These are phyloP conservation scores for Sisymbrium altissimum DNA, from an alignment of 345 rosid species.

Conservation along the genomic window DNA sequence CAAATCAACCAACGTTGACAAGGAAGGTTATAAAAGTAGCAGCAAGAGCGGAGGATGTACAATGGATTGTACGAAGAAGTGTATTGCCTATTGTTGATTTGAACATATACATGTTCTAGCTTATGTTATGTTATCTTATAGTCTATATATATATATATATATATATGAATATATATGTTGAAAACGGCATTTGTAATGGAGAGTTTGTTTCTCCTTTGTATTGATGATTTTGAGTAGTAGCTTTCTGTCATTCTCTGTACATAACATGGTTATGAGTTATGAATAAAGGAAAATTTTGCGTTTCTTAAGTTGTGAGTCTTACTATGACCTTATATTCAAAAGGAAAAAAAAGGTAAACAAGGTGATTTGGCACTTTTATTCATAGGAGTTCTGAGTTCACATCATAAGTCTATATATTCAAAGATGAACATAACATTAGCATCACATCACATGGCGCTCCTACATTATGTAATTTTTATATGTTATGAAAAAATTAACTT, in stretches of 20 bases:
- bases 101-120: neutral
- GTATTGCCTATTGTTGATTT: conserved; percentile 9
- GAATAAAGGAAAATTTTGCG: neutral
- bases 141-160: neutral
- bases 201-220: conserved; percentile 6
- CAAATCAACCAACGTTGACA: conserved; percentile 22
- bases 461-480: too few species aligned
- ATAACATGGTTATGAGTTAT: neutral
- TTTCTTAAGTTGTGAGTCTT: neutral
- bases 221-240: neutral
- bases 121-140: neutral
- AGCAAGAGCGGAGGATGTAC: conserved; percentile 28
- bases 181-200: neutral
- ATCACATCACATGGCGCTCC: too few species aligned
- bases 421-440: too few species aligned
- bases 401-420: too few species aligned
- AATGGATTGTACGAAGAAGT: conserved; percentile 24
- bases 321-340: too few species aligned
- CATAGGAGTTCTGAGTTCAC: too few species aligned
- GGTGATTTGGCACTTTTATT: too few species aligned
- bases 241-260: conserved; percentile 13
- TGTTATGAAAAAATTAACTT: too few species aligned
- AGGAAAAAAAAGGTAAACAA: too few species aligned
- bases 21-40: conserved; percentile 17
- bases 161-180: neutral